Evolutionary conservation across 345 rosid species (phyloP), one percentile per base, ranked within the genome.

Genomic region (Raphanus raphanistrum): DNA sequence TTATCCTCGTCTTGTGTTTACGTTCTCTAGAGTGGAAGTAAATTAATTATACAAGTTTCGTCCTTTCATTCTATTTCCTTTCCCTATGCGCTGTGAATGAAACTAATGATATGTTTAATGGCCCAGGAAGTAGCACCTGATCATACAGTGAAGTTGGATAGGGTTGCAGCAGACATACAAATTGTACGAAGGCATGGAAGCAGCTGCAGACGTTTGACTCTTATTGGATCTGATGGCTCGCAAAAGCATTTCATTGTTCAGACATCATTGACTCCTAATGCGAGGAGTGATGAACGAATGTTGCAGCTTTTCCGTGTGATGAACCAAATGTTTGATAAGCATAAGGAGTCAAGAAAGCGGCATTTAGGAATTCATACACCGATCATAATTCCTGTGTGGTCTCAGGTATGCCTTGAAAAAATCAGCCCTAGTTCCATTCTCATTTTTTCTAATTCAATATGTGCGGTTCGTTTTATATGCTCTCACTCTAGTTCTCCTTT

Each of bases 261-360:
- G 84, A 96, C 99, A 59, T 96, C 99, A 79, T 84, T 96, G 89
- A 91, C 99, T 27, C 99, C 98, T 80, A 96, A 93, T 83, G 99
- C 99, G 66, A 87, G 97, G 80, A 96, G 99, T 72, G 98, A 93
- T 77, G 98, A 96, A 81, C 90, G 98, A 41, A 93, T 93, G 66
- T 82, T 96, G 81, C 99, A 93, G 84, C 97, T 96, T 75, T 96
- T 96, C 89, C 96, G 97, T 36, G 96, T 90, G 43, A 88, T 96
- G 98, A 93, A 96, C 85, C 97, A 91, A 85, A 96, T 96, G 99
- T 96, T 96, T 80, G 98, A 96, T 75, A 93, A 96, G 82, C 98
- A 93, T 82, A 93, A 96, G 82, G 97, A 96, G 80, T 91, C 99
- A 58, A 87, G 98, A 76, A 85, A 93, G 28, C 89, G 98, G 33